These are phyloP conservation scores for Penicillium atrosanguineum DNA, from an alignment of 495 filamentous ascomycete genomes.

Conservation along the genomic window DNA sequence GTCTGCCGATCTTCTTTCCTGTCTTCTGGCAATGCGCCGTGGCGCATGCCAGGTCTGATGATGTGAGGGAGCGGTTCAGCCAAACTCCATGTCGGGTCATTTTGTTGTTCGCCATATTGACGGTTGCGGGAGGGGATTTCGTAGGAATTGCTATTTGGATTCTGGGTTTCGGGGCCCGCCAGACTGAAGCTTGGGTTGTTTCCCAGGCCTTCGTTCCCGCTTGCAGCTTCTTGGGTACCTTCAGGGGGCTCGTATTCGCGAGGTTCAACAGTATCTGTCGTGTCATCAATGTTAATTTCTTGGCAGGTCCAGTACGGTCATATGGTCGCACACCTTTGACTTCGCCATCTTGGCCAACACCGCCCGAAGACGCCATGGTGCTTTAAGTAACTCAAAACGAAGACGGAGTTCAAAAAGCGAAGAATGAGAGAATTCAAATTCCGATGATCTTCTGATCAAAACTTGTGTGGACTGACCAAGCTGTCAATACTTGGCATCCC, in stretches of 20 bases:
- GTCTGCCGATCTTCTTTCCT: slow-evolving; percentile 2
- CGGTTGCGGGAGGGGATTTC: slow-evolving; percentile 2
- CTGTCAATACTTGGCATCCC: too few species aligned
- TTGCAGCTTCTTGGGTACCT: slow-evolving; percentile 16
- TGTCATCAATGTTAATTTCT: background rate
- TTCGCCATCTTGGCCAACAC: slow-evolving; percentile 2
- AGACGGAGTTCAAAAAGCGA: too few species aligned
- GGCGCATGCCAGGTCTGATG: slow-evolving; percentile 13
- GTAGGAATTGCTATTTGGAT: slow-evolving; percentile 7
- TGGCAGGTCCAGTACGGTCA: too few species aligned
- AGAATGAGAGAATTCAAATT: too few species aligned
- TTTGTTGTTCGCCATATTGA: slow-evolving; percentile 3
- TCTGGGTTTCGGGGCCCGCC: slow-evolving; percentile 8
- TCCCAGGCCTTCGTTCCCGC: slow-evolving; percentile 11
- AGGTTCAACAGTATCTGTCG: slow-evolving; percentile 2
- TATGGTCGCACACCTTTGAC: slow-evolving; percentile 1
- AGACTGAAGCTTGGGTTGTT: slow-evolving; percentile 13
- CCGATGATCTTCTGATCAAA: too few species aligned
- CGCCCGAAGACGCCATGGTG: background rate
- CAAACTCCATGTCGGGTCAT: slow-evolving; percentile 5
- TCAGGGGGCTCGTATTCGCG: slow-evolving; percentile 9
- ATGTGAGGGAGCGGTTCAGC: slow-evolving; percentile 11
- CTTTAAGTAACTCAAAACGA: too few species aligned
- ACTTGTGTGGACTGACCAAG: too few species aligned
- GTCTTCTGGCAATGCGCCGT: slow-evolving; percentile 13